Conservation (phyloP, 2,329 filamentous ascomycete species). For the Xylaria sp. region DNA sequence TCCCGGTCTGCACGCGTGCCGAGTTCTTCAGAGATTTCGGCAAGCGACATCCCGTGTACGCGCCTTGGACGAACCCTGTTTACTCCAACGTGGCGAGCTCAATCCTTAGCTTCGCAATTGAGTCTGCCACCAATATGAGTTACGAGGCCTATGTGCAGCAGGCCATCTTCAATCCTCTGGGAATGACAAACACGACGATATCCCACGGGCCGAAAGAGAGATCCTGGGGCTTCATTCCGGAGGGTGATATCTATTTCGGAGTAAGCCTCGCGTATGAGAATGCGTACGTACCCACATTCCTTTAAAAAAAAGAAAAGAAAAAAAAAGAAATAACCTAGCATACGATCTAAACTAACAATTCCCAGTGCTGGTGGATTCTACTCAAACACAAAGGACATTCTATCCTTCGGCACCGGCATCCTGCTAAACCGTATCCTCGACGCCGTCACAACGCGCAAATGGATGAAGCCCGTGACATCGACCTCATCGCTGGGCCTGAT, state of each 20-base stretch:
- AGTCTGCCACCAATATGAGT: conserved; percentile 43
- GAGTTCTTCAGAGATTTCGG: conserved; percentile 48
- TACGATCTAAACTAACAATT: conserved; percentile 14
- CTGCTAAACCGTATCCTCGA: conserved; percentile 44
- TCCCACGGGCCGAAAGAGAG: conserved; percentile 39
- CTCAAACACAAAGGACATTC: conserved; percentile 47
- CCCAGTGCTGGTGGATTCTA: conserved; percentile 46
- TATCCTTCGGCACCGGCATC: conserved; percentile 45
- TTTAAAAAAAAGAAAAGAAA: no score
- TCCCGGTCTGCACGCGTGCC: conserved; percentile 43
- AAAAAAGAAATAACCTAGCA: no score
- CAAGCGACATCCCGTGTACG: conserved; percentile 46
- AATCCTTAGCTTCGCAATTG: conserved; percentile 44
- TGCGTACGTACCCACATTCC: conserved; percentile 36
- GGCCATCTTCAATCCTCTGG: conserved; percentile 41
- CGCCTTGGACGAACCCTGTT: conserved; percentile 45
- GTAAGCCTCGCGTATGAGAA: conserved; percentile 46
- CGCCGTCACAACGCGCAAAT: conserved; percentile 43
- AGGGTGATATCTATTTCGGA: conserved; percentile 44
- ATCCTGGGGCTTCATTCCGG: conserved; percentile 45
- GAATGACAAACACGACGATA: conserved; percentile 46
- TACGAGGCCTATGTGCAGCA: conserved; percentile 43
- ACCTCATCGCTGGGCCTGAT: conserved; percentile 46
- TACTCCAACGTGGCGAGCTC: conserved; percentile 46
- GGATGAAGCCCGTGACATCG: conserved; percentile 47